Conservation (phyloP, 208 protist genomes). For the Sergeia podlipaevii region DNA sequence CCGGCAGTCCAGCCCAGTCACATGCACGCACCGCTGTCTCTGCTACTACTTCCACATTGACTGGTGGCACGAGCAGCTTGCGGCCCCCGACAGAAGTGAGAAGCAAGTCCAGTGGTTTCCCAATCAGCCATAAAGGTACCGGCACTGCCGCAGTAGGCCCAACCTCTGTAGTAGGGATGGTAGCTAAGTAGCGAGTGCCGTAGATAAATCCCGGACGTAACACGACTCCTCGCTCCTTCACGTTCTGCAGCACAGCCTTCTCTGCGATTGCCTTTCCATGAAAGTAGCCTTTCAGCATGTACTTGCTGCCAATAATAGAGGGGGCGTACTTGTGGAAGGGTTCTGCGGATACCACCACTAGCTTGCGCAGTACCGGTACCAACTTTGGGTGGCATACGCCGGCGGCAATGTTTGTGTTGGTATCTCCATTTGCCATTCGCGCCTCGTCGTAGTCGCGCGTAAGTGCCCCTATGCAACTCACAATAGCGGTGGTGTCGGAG, state of each 20-base stretch:
- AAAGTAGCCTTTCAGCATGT: constrained; percentile 79
- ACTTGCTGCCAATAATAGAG: constrained; percentile 21
- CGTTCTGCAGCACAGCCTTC: constrained; percentile 59
- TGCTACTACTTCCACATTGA: constrained; percentile 62
- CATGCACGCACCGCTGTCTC: constrained; percentile 61
- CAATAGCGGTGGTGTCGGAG: constrained; percentile 59
- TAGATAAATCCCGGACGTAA: constrained; percentile 79
- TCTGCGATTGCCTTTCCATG: constrained; percentile 76
- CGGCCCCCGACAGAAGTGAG: constrained; percentile 40
- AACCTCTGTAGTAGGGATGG: constrained; percentile 12
- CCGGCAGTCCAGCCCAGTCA: constrained; percentile 26
- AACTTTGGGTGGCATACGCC: constrained; percentile 54
- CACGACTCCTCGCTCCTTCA: constrained; percentile 41
- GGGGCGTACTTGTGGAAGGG: constrained; percentile 39
- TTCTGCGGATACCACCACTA: constrained; percentile 79
- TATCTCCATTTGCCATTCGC: constrained; percentile 62
- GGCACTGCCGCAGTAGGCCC: constrained; percentile 32
- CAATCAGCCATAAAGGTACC: constrained; percentile 63
- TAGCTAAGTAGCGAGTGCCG: constrained; percentile 52
- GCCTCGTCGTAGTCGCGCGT: constrained; percentile 65
- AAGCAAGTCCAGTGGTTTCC: constrained; percentile 48
- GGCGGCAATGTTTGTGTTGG: constrained; percentile 76
- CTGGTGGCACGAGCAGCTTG: constrained; percentile 57
- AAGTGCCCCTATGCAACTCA: constrained; percentile 66
- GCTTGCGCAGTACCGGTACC: constrained; percentile 24